Conservation (phyloP, 1,139 yeast genomes). For the Taphrina deformans region DNA sequence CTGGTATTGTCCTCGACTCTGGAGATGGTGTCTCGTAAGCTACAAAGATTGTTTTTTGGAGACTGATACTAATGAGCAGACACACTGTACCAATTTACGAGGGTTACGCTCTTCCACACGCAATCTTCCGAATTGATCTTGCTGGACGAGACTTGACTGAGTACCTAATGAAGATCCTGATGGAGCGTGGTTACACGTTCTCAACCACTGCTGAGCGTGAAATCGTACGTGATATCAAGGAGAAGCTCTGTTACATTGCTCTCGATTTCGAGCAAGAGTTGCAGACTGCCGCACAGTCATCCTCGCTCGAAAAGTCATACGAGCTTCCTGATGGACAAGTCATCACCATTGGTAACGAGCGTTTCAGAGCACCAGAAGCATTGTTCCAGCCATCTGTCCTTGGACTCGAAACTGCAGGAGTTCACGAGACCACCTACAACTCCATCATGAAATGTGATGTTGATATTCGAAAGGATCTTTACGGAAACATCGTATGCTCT, state of each 20-base stretch:
- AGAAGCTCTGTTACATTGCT: conserved; percentile 97
- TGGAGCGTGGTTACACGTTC: conserved; percentile 99
- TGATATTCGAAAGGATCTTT: conserved; percentile 97
- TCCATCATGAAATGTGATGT: conserved; percentile 99
- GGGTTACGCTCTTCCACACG: conserved; percentile 99
- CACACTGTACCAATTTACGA: conserved; percentile 99
- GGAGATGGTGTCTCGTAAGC: conserved; percentile 85
- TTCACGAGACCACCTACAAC: conserved; percentile 99
- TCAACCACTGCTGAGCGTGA: conserved; percentile 99
- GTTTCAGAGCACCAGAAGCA: conserved; percentile 99
- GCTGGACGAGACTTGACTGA: conserved; percentile 99
- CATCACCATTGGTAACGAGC: conserved; percentile 98
- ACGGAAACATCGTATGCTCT: conserved; percentile 96
- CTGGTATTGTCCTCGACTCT: conserved; percentile 98
- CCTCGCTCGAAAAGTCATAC: conserved; percentile 96
- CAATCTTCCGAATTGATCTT: conserved; percentile 96
- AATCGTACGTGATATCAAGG: conserved; percentile 99
- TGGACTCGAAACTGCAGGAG: conserved; percentile 98
- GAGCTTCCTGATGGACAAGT: conserved; percentile 99
- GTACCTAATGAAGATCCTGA: conserved; percentile 95
- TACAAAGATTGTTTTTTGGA: background rate
- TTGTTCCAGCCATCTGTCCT: conserved; percentile 97
- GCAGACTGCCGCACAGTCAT: conserved; percentile 98
- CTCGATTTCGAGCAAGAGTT: conserved; percentile 96
- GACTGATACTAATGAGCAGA: conserved; percentile 48